These are phyloP conservation scores for Davidsoniella virescens DNA, from an alignment of 2,329 filamentous ascomycete genomes.

Conservation along the genomic window DNA sequence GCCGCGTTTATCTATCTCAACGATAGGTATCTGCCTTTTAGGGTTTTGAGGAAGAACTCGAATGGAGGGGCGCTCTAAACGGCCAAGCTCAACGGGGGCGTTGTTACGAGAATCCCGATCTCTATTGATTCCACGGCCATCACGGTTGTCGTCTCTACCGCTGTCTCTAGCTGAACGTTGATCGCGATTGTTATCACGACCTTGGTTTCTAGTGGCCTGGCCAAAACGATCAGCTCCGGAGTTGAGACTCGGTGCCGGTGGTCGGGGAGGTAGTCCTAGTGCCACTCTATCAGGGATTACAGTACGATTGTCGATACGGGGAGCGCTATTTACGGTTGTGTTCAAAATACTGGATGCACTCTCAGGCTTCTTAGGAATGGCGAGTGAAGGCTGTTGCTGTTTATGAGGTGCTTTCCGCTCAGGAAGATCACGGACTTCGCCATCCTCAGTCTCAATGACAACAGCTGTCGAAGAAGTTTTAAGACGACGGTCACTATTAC, in stretches of 20 bases:
- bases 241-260: constrained; percentile 14
- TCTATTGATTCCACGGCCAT: constrained; percentile 4
- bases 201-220: background rate
- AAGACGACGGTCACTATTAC: background rate
- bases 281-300: background rate
- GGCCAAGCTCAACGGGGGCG: constrained; percentile 7
- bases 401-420: constrained; percentile 14
- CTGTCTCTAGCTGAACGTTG: constrained; percentile 4
- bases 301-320: background rate
- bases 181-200: constrained; percentile 4
- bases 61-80: constrained; percentile 14
- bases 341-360: background rate
- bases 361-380: constrained; percentile 11
- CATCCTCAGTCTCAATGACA: constrained; percentile 47
- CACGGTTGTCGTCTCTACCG: constrained; percentile 4
- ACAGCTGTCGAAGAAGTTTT: constrained; percentile 5
- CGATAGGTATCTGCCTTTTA: constrained; percentile 25
- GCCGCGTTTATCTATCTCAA: constrained; percentile 1
- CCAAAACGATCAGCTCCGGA: constrained; percentile 3
- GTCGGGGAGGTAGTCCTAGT: constrained; percentile 9
- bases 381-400: constrained; percentile 19
- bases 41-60: constrained; percentile 30
- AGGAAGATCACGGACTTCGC: constrained; percentile 35
- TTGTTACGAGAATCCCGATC: constrained; percentile 9
- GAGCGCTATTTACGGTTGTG: background rate